These are phyloP conservation scores for Tubosaeta brunneosetosa DNA, from an alignment of 768 basidiomycete species.

Conservation along the genomic window DNA sequence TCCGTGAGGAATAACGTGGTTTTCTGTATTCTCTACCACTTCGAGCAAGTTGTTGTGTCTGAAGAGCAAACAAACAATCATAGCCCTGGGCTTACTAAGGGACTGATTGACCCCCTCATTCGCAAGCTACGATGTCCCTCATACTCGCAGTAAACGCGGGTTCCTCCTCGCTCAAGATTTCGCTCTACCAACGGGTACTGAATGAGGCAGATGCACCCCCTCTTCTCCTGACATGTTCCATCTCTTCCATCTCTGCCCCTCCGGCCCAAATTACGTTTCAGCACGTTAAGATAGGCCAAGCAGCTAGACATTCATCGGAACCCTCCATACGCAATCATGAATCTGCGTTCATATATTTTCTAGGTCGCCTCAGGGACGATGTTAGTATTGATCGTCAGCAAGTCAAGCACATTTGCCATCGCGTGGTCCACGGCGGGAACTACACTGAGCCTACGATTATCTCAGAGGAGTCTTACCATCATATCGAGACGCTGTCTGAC, in stretches of 20 bases:
- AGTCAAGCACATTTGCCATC: conserved; percentile 62
- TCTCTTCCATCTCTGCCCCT: conserved; percentile 55
- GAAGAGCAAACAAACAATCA: too few species aligned
- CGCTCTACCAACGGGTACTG: conserved; percentile 46
- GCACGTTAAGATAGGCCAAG: neutral
- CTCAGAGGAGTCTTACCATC: conserved; percentile 60
- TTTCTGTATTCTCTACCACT: neutral
- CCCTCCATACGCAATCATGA: conserved; percentile 49
- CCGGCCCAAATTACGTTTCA: conserved; percentile 49
- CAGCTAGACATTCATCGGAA: conserved; percentile 16
- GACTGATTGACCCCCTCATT: neutral
- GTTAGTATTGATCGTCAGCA: conserved; percentile 38
- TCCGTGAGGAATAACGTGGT: neutral
- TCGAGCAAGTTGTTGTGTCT: neutral
- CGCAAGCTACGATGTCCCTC: conserved; percentile 26
- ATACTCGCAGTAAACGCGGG: conserved; percentile 76
- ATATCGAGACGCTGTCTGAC: conserved; percentile 70
- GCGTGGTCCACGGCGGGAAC: conserved; percentile 85
- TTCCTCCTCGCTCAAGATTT: conserved; percentile 82
- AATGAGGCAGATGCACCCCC: conserved; percentile 32
- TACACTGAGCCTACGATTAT: conserved; percentile 69
- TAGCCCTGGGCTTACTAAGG: neutral
- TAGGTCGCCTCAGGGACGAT: conserved; percentile 42
- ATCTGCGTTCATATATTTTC: conserved; percentile 58
- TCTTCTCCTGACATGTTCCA: conserved; percentile 47